Conservation (phyloP, 495 filamentous ascomycete genomes). For the Copromyces sp. region DNA sequence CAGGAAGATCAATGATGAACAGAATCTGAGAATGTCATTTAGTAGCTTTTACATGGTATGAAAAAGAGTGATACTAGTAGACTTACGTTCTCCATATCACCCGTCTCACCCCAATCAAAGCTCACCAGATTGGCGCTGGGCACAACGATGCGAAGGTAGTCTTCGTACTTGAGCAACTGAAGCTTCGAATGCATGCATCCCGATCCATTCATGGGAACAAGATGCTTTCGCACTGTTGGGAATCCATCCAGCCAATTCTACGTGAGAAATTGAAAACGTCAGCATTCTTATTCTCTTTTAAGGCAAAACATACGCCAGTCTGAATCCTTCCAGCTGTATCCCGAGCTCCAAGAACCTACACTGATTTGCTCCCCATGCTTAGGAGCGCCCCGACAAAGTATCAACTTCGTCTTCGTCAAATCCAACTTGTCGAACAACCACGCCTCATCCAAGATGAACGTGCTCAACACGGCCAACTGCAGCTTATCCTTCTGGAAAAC, state of each 20-base stretch:
- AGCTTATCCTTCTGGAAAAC: slow-evolving; percentile 65
- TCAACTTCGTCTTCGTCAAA: slow-evolving; percentile 28
- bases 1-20: slow-evolving; percentile 79
- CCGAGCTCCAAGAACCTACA: not conserved
- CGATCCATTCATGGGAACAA: slow-evolving; percentile 35
- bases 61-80: not conserved
- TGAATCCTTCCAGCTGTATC: not conserved
- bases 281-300: not conserved
- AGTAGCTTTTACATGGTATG: not conserved
- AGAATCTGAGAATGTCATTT: slow-evolving; percentile 41
- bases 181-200: slow-evolving; percentile 81
- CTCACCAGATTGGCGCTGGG: slow-evolving; percentile 73
- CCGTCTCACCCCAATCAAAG: slow-evolving; percentile 78
- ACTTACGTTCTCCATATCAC: slow-evolving; percentile 67
- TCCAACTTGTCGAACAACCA: slow-evolving; percentile 38
- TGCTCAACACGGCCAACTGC: slow-evolving; percentile 68
- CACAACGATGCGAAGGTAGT: slow-evolving; percentile 61
- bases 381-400: slow-evolving; percentile 9
- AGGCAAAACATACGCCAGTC: not conserved
- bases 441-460: slow-evolving; percentile 70
- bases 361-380: not conserved
- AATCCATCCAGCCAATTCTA: not conserved
- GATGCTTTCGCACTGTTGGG: not conserved
- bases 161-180: slow-evolving; percentile 64
- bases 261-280: not conserved